These are phyloP conservation scores for Reticulascus tulasneorum DNA, from an alignment of 2,329 filamentous ascomycete species.

Conservation along the genomic window DNA sequence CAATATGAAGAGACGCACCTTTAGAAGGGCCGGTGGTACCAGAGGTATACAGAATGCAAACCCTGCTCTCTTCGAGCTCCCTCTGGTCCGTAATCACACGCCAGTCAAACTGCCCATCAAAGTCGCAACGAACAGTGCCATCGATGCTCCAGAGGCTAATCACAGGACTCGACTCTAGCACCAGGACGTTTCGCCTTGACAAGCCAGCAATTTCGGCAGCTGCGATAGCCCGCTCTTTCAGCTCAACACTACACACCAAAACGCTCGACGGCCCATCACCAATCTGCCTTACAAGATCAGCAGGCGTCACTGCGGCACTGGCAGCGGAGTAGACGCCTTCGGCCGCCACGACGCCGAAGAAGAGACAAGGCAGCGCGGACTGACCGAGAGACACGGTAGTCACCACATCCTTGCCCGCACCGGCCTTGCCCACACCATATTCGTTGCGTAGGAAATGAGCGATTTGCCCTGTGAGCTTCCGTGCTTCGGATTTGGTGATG, in stretches of 20 bases:
- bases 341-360: constrained; percentile 53
- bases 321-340: constrained; percentile 56
- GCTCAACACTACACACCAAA: constrained; percentile 42
- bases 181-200: constrained; percentile 40
- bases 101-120: constrained; percentile 1
- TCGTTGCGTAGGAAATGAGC: constrained; percentile 49
- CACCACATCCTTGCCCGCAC: constrained; percentile 48
- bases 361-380: constrained; percentile 45
- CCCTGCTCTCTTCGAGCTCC: not conserved
- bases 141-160: constrained; percentile 26
- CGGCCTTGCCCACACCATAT: constrained; percentile 47
- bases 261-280: constrained; percentile 30
- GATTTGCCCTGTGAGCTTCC: constrained; percentile 43
- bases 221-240: constrained; percentile 39
- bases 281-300: constrained; percentile 45
- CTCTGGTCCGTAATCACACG: not conserved
- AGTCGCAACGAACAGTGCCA: constrained; percentile 1
- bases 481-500: constrained; percentile 48
- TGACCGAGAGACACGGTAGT: constrained; percentile 53
- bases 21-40: constrained; percentile 12
- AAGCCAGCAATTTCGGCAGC: constrained; percentile 46
- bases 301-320: constrained; percentile 42
- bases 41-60: constrained; percentile 4
- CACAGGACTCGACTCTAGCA: constrained; percentile 35
- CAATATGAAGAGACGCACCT: too few relatives aligned